Percentiles rank a stretch among this genome's conserved stretches.
phyloP scores from a whole-genome alignment of 495 filamentous ascomycete species.

The Podospora tetraspora region DNA sequence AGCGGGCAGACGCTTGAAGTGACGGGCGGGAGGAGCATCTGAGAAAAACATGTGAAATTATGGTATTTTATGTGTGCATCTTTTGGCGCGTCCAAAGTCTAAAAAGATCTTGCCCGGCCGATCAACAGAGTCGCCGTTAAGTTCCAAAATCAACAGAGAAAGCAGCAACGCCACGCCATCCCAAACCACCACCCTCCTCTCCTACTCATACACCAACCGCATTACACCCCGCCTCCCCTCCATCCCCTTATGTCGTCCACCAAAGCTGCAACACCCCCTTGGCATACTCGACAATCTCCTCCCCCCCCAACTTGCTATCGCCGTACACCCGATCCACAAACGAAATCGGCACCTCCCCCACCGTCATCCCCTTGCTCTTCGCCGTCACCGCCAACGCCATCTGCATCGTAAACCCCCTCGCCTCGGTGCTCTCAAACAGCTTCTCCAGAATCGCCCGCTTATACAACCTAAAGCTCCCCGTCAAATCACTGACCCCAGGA shows the following conservation, averaged over 20 bases:
- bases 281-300: conserved; percentile 96
- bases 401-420: conserved; percentile 97
- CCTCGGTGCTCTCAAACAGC: conserved; percentile 83
- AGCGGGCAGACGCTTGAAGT: conserved; percentile 80
- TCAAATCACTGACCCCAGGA: conserved; percentile 94
- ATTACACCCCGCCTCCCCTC: not conserved
- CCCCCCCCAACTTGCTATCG: conserved; percentile 88
- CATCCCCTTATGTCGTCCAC: conserved; percentile 42
- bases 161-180: conserved; percentile 21
- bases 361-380: conserved; percentile 83
- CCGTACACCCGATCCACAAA: conserved; percentile 96
- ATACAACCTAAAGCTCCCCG: conserved; percentile 90
- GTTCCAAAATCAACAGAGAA: not conserved
- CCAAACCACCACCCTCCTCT: not conserved
- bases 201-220: conserved; percentile 2
- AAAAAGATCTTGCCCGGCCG: not conserved
- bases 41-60: conserved; percentile 18
- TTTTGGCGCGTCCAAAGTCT: not conserved
- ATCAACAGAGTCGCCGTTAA: not conserved
- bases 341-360: conserved; percentile 89
- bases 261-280: conserved; percentile 89
- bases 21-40: conserved; percentile 81
- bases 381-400: conserved; percentile 89
- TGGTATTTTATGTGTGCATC: not conserved
- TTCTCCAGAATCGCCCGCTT: conserved; percentile 85